These are phyloP conservation scores for Aegilops bicornis DNA, from an alignment of 176 grass and related monocot genomes.

Conservation along the genomic window DNA sequence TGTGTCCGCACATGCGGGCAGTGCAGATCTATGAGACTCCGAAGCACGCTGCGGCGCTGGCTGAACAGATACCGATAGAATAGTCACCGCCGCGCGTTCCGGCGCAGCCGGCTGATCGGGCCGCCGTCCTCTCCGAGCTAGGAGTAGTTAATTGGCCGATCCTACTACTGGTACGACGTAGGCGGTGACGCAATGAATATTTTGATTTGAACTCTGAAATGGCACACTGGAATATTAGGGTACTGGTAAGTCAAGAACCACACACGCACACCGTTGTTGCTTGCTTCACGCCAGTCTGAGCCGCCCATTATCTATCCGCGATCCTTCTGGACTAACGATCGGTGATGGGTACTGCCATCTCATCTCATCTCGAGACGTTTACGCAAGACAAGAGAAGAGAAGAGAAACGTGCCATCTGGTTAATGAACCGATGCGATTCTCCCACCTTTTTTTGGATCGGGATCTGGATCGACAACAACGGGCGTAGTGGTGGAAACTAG, in stretches of 20 bases:
- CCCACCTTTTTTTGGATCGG: background rate
- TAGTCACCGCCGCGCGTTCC: background rate
- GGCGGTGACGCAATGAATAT: background rate
- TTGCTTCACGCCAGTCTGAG: conserved; percentile 48
- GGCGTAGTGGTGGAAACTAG: background rate
- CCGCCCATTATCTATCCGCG: background rate
- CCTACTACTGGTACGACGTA: no score
- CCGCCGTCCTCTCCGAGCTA: background rate
- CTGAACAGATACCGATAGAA: conserved; percentile 22
- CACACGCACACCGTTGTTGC: background rate
- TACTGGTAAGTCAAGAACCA: background rate
- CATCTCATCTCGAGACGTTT: conserved; percentile 15
- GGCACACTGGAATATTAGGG: background rate
- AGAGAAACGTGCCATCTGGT: conserved; percentile 14
- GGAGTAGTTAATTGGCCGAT: background rate
- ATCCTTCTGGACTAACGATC: background rate
- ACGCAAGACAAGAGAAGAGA: conserved; percentile 5
- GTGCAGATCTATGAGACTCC: background rate
- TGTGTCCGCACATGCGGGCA: background rate
- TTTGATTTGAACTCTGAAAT: background rate
- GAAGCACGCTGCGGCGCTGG: conserved; percentile 16
- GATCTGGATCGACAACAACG: background rate
- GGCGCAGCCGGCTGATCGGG: background rate
- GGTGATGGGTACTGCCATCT: background rate
- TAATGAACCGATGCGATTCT: background rate